Evolutionary conservation across 768 basidiomycete genomes (phyloP).

Genomic region (Boletus coccyginus): DNA sequence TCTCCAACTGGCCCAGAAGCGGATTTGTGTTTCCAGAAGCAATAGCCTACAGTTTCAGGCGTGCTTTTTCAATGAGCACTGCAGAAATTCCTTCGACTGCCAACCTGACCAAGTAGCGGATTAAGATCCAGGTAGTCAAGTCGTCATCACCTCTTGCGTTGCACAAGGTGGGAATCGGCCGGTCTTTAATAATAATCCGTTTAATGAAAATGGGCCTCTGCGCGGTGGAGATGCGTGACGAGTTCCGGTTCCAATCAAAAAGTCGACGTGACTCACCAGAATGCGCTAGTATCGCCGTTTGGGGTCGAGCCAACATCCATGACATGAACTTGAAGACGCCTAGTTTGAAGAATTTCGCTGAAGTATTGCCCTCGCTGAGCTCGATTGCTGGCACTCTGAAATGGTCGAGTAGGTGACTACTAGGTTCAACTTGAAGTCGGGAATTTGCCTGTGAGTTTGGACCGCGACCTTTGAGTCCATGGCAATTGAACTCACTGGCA

Average conservation of each 20-base stretch:
- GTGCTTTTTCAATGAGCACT: constrained; percentile 25
- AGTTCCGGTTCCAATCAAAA: neutral
- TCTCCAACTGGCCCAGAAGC: constrained; percentile 20
- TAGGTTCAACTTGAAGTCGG: neutral
- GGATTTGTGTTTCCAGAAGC: constrained; percentile 22
- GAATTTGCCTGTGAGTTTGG: constrained; percentile 1
- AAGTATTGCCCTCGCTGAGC: neutral
- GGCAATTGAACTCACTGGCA: neutral
- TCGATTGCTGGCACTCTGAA: neutral
- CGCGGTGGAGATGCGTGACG: neutral
- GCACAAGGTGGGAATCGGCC: constrained; percentile 22
- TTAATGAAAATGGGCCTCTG: constrained; percentile 17
- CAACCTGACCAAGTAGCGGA: neutral
- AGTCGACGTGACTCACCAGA: neutral
- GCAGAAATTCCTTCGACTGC: constrained; percentile 5
- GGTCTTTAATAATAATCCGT: constrained; percentile 15
- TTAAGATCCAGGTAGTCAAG: neutral
- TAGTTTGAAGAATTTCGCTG: neutral
- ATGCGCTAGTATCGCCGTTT: neutral
- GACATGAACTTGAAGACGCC: neutral
- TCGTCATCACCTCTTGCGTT: neutral
- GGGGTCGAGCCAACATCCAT: neutral
- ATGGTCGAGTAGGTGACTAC: neutral
- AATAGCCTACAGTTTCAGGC: constrained; percentile 10
- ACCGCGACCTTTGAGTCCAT: neutral